Evolutionary conservation across 177 flowering plant species (phyloP), one percentile per base, ranked within the genome.

Genomic region (Tripterygium wilfordii): DNA sequence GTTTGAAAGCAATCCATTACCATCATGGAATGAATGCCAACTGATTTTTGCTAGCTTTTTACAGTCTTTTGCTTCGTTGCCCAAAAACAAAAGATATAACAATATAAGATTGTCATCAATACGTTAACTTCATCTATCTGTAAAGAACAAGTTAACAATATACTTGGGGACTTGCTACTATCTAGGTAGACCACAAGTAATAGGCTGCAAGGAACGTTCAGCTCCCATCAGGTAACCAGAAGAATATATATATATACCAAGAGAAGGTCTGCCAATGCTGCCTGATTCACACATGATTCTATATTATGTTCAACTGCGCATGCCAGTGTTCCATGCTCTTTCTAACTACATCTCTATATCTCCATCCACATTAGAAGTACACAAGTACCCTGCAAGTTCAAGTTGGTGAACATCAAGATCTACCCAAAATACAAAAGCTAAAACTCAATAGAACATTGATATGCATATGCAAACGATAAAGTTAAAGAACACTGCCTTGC

Each of bases 101-200:
- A 49, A 24, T 13, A 19, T 12, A 39, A 48, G 23, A 12, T 24
- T 3, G n/a, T n/a, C n/a, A 25, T 14, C 28, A 25, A 30, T 3
- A 27, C 4, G 25, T 37, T 29, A 35, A 43, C 24, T 18, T 24
- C 33, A 45, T 24, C 10, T 52, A 56, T 45, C 48, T 45, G 45
- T 36, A 26, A 24, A 40, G 21, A 54, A 54, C 49, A 42, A 31
- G 57, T 39, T 39, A 41, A 45, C 29, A 46, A 45, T 55, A 46
- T 14, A 45, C 22, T 19, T 33, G 13, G 36, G 5, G 41, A 23
- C 42, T 24, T 42, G 15, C 10, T 28, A 15, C 36, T 15, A 45
- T 21, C 10, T 36, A 48, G n/a, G 32, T 10, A 24, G 33, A 47
- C 31, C 7, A 16, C 19, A 21, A 37, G 33, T 20, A 27, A 32